Percentiles rank a stretch among this genome's conserved stretches.
Conservation (phyloP, 495 filamentous ascomycete genomes). For the Neurospora tetrasperma region DNA sequence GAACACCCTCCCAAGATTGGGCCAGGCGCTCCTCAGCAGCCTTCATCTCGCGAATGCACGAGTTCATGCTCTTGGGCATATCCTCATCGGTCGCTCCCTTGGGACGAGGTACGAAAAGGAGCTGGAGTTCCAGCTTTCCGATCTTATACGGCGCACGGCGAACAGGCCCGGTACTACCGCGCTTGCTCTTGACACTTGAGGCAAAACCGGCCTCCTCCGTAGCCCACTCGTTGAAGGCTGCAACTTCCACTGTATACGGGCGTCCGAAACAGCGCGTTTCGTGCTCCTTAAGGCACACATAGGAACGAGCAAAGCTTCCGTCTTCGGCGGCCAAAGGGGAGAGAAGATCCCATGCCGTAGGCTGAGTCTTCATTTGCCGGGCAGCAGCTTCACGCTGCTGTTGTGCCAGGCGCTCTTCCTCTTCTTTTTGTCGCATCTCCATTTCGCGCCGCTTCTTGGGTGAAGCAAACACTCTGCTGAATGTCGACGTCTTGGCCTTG, state of each 20-base stretch:
- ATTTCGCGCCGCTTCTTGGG: conserved; percentile 92
- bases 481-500: conserved; percentile 66
- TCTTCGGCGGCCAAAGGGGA: conserved; percentile 78
- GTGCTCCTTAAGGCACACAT: conserved; percentile 86
- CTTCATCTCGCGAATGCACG: conserved; percentile 82
- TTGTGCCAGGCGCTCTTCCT: conserved; percentile 54
- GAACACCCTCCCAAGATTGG: conserved; percentile 71
- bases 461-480: conserved; percentile 84
- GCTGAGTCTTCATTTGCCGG: conserved; percentile 43
- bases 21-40: conserved; percentile 68
- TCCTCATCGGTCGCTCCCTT: conserved; percentile 84
- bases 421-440: conserved; percentile 69
- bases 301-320: conserved; percentile 86
- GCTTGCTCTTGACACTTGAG: conserved; percentile 83
- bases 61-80: conserved; percentile 98
- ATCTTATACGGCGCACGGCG: conserved; percentile 83
- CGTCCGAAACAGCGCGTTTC: conserved; percentile 77
- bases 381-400: conserved; percentile 57
- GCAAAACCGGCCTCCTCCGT: conserved; percentile 60
- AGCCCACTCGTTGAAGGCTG: conserved; percentile 98
- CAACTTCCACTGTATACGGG: conserved; percentile 74
- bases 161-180: conserved; percentile 51
- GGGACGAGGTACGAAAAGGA: conserved; percentile 88
- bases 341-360: conserved; percentile 76
- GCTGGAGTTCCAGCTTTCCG: conserved; percentile 84